Evolutionary conservation across 441 rosid genomes (phyloP), one percentile per base, ranked within the genome.

Genomic region (Adansonia madagascariensis): DNA sequence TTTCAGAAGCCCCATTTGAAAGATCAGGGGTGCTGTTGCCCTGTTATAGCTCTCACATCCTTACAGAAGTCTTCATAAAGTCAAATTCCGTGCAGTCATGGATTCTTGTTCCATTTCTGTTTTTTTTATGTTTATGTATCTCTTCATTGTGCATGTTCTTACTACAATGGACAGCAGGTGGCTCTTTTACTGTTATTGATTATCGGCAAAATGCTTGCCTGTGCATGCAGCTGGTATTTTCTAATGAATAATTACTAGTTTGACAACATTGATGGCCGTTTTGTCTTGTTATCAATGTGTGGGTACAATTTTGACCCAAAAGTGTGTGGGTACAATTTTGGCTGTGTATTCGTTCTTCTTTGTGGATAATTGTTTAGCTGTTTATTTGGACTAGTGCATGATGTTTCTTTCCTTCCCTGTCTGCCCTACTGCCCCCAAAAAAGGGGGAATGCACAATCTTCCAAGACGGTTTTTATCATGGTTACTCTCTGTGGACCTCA

Each of bases 31-130:
- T 4, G 73, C 17, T 46, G 73, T 46, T 69, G 43, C 14, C 41
- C 39, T 49, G 12, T 49, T 24, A 14, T 14, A 24, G 43, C 12
- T 69, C 20, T 20, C 73, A 47, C 50, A 14, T 49, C 57, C 59
- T 69, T 49, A 0, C 7, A 12, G 41, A 41, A 69, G 73, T 69
- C 59, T 10, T 11, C n/a, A 24, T 10, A n/a, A 61, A 20, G 22
- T 59, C 39, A 7, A 68, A 24, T 49, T 47, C 73, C 2, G 8
- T 69, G 57, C 57, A 69, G 12, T 69, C 59, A 7, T 24, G 57
- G 18, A 69, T 69, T 69, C 12, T 49, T 68, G 59, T 69, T 31
- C 46, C 62, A 9, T 52, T 35, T 39, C 47, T 71, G 7, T 31
- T n/a, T 52, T 27, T 27, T 70, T 31, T 31, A 3, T 47, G 27